These are phyloP conservation scores for Hypoxylon sp. DNA, from an alignment of 2,329 filamentous ascomycete genomes.

Conservation along the genomic window DNA sequence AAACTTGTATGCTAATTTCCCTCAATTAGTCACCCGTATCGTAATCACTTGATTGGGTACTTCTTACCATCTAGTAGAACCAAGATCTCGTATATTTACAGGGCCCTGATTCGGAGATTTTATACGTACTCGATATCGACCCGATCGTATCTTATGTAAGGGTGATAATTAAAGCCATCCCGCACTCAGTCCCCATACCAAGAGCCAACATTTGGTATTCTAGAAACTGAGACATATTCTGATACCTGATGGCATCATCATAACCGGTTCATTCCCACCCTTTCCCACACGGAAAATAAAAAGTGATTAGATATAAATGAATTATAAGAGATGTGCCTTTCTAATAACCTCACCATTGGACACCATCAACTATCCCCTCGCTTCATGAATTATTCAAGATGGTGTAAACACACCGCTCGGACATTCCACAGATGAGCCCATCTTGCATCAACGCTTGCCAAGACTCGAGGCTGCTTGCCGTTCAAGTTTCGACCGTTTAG, in stretches of 20 bases:
- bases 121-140: background rate
- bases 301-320: slow-evolving; percentile 27
- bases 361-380: background rate
- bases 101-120: background rate
- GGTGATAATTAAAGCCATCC: slow-evolving; percentile 26
- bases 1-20: slow-evolving; percentile 21
- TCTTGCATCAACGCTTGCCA: slow-evolving; percentile 30
- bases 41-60: slow-evolving; percentile 1
- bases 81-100: slow-evolving; percentile 5
- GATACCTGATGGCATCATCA: slow-evolving; percentile 38
- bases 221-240: slow-evolving; percentile 22
- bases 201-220: slow-evolving; percentile 36
- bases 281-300: slow-evolving; percentile 27
- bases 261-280: background rate
- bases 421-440: background rate
- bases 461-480: slow-evolving; percentile 16
- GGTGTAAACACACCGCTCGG: slow-evolving; percentile 8
- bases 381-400: background rate
- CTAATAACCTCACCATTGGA: slow-evolving; percentile 11
- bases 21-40: background rate
- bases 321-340: slow-evolving; percentile 30
- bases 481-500: slow-evolving; percentile 37
- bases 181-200: slow-evolving; percentile 28
- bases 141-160: slow-evolving; percentile 5
- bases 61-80: slow-evolving; percentile 2